These are phyloP conservation scores for Pyrenochaeta sp. DNA, from an alignment of 2,329 filamentous ascomycete species.

Conservation along the genomic window DNA sequence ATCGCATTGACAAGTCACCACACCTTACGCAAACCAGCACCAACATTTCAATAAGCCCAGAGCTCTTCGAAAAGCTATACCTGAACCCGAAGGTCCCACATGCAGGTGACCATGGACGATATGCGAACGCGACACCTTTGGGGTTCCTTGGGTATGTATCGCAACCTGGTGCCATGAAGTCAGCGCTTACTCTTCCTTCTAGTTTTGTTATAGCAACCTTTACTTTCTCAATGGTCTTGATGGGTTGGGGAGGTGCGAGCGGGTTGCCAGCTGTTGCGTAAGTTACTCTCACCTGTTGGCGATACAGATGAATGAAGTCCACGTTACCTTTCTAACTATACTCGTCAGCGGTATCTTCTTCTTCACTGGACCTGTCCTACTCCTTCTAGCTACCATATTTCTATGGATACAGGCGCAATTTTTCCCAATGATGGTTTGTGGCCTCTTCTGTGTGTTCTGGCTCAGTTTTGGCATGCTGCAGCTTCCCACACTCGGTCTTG, in stretches of 20 bases:
- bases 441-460: conserved; percentile 60
- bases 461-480: conserved; percentile 61
- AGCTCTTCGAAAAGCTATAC: conserved; percentile 40
- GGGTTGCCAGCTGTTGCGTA: conserved; percentile 46
- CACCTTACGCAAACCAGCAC: conserved; percentile 30
- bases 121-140: conserved; percentile 37
- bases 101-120: conserved; percentile 21
- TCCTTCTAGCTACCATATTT: conserved; percentile 58
- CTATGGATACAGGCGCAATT: conserved; percentile 56
- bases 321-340: not conserved
- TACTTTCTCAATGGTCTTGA: conserved; percentile 50
- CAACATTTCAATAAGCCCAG: conserved; percentile 36
- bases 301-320: too few relatives aligned
- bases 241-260: conserved; percentile 50
- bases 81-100: conserved; percentile 34
- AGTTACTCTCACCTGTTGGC: conserved; percentile 1
- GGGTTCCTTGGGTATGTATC: conserved; percentile 36
- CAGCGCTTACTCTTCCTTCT: too few relatives aligned
- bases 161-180: too few relatives aligned
- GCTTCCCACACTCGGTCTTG: conserved; percentile 58
- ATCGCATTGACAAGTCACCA: conserved; percentile 28
- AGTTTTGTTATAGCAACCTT: conserved; percentile 51
- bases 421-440: conserved; percentile 60
- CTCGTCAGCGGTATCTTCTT: conserved; percentile 50
- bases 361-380: conserved; percentile 57